phyloP scores from a whole-genome alignment of 1,284 basidiomycete species.

The Cryptococcus hybrid region DNA sequence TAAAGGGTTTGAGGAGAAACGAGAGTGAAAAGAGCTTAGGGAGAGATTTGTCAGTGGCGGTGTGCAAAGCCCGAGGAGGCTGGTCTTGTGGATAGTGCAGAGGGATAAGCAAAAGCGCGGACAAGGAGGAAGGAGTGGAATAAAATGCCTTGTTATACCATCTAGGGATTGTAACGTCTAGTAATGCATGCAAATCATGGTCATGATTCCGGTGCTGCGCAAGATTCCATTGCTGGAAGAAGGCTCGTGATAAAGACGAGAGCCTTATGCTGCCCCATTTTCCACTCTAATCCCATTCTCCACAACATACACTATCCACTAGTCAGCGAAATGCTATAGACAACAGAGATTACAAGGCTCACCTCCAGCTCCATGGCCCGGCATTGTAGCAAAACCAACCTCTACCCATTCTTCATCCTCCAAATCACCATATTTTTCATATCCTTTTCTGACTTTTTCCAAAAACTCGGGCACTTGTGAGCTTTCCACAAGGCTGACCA shows the following conservation, averaged over 20 bases:
- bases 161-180: too few species aligned
- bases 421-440: conserved; percentile 63
- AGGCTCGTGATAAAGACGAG: too few species aligned
- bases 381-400: conserved; percentile 79
- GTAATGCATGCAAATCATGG: background rate
- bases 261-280: background rate
- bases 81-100: background rate
- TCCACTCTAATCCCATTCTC: background rate
- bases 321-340: background rate
- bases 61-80: conserved; percentile 11
- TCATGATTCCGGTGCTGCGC: background rate
- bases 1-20: conserved; percentile 35
- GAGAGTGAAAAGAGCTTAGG: conserved; percentile 13
- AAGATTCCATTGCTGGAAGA: background rate
- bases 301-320: background rate
- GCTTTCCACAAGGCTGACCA: conserved; percentile 74
- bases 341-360: conserved; percentile 37
- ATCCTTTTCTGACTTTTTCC: conserved; percentile 58
- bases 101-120: background rate
- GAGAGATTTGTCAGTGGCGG: conserved; percentile 26
- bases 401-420: conserved; percentile 62
- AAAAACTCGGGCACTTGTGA: conserved; percentile 68
- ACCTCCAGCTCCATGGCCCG: conserved; percentile 79
- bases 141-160: background rate
- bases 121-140: background rate